These are phyloP conservation scores for Botryotinia globosa DNA, from an alignment of 2,329 filamentous ascomycete species.

Conservation along the genomic window DNA sequence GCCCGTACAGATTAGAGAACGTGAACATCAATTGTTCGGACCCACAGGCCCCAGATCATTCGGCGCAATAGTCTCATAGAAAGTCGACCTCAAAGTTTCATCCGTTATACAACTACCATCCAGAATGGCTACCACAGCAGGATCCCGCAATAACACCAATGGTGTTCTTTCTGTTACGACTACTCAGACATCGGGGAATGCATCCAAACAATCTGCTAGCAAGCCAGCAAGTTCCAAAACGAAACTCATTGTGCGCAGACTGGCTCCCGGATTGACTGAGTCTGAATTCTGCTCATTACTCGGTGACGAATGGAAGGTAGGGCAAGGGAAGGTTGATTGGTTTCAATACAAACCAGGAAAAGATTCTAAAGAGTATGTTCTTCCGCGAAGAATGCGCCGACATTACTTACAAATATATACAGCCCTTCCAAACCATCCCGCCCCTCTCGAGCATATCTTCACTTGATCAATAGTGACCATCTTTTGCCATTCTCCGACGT, in stretches of 20 bases:
- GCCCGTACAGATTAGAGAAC: too few relatives aligned
- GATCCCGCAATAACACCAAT: constrained; percentile 43
- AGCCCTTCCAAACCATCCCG: constrained; percentile 82
- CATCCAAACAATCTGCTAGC: constrained; percentile 42
- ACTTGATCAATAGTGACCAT: constrained; percentile 69
- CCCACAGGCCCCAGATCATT: not conserved
- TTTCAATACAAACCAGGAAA: constrained; percentile 71
- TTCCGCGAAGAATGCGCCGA: not conserved
- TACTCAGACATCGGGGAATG: constrained; percentile 44
- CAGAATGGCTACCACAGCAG: constrained; percentile 28
- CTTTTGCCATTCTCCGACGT: constrained; percentile 65
- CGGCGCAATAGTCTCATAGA: not conserved
- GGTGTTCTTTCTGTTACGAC: constrained; percentile 52
- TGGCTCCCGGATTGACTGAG: constrained; percentile 82
- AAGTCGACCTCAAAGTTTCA: constrained; percentile 15
- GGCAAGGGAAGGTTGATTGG: constrained; percentile 85
- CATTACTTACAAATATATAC: constrained; percentile 20
- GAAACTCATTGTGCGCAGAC: constrained; percentile 79
- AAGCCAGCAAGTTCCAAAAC: constrained; percentile 57
- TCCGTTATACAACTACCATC: not conserved
- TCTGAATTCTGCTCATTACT: constrained; percentile 70
- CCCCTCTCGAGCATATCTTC: constrained; percentile 78
- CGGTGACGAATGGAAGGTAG: constrained; percentile 76
- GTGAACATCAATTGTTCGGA: not conserved
- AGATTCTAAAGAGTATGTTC: constrained; percentile 74